These are phyloP conservation scores for Adansonia digitata DNA, from an alignment of 345 rosid genomes.

Conservation along the genomic window DNA sequence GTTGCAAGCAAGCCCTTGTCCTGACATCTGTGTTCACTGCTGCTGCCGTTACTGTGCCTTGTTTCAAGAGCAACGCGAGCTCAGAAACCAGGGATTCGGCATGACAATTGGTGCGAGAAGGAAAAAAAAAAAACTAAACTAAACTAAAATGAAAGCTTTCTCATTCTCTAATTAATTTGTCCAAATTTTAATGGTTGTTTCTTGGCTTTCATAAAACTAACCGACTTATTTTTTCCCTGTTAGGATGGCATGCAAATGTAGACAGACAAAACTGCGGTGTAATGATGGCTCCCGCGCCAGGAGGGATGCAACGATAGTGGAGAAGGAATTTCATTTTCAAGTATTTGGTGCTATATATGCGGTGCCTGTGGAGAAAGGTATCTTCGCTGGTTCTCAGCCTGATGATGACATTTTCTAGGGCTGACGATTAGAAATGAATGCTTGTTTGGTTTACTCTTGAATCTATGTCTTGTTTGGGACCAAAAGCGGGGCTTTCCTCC, in stretches of 20 bases:
- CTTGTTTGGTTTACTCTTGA: no score
- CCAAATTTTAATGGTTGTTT: no score
- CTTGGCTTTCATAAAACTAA: not conserved
- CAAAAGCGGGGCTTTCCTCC: no score
- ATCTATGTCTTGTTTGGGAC: no score
- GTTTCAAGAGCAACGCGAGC: conserved; percentile 34
- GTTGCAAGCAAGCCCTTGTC: conserved; percentile 16
- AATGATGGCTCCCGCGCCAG: not conserved
- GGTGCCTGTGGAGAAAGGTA: no score
- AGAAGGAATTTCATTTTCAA: not conserved
- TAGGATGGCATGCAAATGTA: not conserved
- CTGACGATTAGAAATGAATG: no score
- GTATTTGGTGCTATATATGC: no score
- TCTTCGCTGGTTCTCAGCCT: not conserved
- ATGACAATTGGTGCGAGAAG: conserved; percentile 2
- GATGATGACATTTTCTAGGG: no score
- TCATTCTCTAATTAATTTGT: no score
- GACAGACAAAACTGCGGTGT: not conserved
- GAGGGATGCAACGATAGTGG: not conserved
- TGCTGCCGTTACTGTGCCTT: conserved; percentile 31
- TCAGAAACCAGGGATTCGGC: conserved; percentile 29
- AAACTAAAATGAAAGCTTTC: no score
- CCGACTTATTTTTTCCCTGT: not conserved
- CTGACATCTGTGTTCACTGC: conserved; percentile 24
- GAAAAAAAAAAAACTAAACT: no score